These are phyloP conservation scores for Botrytis tulipae DNA, from an alignment of 2,329 filamentous ascomycete species.

Conservation along the genomic window DNA sequence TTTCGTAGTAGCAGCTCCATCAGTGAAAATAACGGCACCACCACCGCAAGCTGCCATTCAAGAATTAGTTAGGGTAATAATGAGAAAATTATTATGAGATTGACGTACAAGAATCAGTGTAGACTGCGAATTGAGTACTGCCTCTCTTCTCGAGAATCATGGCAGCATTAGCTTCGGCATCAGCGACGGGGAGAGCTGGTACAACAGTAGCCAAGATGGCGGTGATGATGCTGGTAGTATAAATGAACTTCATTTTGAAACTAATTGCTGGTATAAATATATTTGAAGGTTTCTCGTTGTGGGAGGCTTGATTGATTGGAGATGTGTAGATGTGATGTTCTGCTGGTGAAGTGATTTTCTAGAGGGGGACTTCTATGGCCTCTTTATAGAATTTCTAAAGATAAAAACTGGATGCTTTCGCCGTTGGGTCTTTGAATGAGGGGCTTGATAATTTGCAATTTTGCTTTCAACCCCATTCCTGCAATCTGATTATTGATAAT, in stretches of 20 bases:
- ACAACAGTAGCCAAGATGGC: conserved; percentile 4
- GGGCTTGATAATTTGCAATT: background rate
- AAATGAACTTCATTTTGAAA: conserved; percentile 16
- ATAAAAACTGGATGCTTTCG: background rate
- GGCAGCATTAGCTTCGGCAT: background rate
- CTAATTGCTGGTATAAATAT: background rate
- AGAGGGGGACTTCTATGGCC: background rate
- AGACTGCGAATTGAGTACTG: conserved; percentile 10
- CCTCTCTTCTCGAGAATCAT: background rate
- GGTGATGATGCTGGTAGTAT: conserved; percentile 15
- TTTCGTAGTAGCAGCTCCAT: background rate
- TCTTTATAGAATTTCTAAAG: background rate
- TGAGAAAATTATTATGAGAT: background rate
- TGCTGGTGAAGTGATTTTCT: background rate
- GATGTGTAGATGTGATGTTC: background rate
- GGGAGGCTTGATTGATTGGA: background rate
- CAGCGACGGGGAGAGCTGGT: background rate
- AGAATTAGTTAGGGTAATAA: background rate
- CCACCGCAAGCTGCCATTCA: background rate
- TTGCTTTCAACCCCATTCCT: background rate
- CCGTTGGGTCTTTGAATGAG: background rate
- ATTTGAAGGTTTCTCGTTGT: background rate
- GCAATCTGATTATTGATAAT: conserved; percentile 16
- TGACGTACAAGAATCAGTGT: conserved; percentile 11
- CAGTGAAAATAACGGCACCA: background rate